phyloP scores from a whole-genome alignment of 2,329 filamentous ascomycete genomes.

The Davidsoniella eucalypti region DNA sequence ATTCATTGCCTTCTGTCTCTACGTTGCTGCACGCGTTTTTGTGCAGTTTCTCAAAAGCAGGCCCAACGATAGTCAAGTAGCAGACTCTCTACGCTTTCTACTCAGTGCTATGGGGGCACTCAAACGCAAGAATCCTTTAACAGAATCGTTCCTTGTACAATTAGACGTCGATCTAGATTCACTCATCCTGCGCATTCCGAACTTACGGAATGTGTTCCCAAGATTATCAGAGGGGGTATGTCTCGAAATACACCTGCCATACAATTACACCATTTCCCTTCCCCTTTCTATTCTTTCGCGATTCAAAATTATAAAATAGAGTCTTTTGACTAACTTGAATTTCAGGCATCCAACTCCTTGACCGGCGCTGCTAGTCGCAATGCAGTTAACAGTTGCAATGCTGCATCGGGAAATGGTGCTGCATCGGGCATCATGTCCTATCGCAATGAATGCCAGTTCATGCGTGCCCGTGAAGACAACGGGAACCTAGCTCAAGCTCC shows the following conservation, averaged over 20 bases:
- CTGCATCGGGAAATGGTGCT: not conserved
- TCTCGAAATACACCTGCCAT: constrained; percentile 12
- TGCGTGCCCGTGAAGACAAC: constrained; percentile 25
- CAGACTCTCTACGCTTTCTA: constrained; percentile 75
- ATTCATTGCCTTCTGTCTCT: constrained; percentile 88
- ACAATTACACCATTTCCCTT: not conserved
- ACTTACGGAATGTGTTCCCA: constrained; percentile 37
- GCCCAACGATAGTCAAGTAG: constrained; percentile 66
- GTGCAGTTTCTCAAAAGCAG: constrained; percentile 90
- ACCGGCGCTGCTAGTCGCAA: not conserved
- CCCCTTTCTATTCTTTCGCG: not conserved
- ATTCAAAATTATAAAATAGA: no score
- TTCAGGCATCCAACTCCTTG: not conserved
- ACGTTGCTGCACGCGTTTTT: constrained; percentile 89
- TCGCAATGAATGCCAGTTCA: constrained; percentile 27
- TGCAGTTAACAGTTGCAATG: not conserved
- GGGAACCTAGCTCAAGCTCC: constrained; percentile 24
- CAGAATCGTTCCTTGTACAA: constrained; percentile 87
- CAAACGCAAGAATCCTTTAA: constrained; percentile 75
- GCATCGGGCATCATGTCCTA: constrained; percentile 26
- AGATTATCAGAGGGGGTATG: constrained; percentile 35
- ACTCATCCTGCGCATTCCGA: constrained; percentile 44
- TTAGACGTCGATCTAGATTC: constrained; percentile 80
- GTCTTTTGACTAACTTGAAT: not conserved
- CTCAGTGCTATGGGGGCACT: constrained; percentile 80